Conservation (phyloP, 176 grass and related monocot species). For the Eremochloa ophiuroides region DNA sequence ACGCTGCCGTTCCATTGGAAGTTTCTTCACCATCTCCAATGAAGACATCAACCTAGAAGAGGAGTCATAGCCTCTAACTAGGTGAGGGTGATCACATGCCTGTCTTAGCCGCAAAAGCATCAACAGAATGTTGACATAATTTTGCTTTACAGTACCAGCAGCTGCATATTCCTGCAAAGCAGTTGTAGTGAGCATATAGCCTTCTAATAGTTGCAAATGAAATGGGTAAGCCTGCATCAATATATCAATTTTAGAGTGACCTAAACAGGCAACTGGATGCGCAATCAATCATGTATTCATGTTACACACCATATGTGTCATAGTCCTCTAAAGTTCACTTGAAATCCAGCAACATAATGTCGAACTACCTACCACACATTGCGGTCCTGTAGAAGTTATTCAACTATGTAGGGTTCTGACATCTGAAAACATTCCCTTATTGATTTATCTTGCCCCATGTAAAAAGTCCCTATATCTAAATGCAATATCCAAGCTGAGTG, state of each 20-base stretch:
- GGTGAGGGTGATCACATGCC: conserved; percentile 84
- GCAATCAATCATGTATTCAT: conserved; percentile 6
- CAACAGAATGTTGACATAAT: conserved; percentile 98
- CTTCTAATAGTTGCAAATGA: conserved; percentile 1
- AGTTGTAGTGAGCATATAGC: conserved; percentile 18
- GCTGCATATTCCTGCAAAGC: conserved; percentile 82
- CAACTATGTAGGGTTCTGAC: not conserved
- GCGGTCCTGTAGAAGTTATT: not conserved
- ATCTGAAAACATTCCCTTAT: not conserved
- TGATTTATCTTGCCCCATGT: not conserved
- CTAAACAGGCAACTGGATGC: conserved; percentile 1
- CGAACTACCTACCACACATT: not conserved
- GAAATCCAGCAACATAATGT: not conserved
- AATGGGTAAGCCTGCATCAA: not conserved
- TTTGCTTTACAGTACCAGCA: conserved; percentile 96
- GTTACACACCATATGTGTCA: not conserved
- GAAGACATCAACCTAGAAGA: conserved; percentile 68
- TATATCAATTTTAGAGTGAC: not conserved
- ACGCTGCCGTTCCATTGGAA: conserved; percentile 65
- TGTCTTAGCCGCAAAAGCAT: conserved; percentile 97
- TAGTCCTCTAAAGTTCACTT: not conserved
- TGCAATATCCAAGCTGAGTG: not conserved
- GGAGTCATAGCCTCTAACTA: conserved; percentile 77
- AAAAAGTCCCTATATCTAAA: not conserved
- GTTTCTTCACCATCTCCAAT: conserved; percentile 64